Percentiles rank a stretch among this genome's conserved stretches.
These are phyloP conservation scores for Phytophthora litchii DNA, from an alignment of 352 stramenopile species.

Conservation along the genomic window DNA sequence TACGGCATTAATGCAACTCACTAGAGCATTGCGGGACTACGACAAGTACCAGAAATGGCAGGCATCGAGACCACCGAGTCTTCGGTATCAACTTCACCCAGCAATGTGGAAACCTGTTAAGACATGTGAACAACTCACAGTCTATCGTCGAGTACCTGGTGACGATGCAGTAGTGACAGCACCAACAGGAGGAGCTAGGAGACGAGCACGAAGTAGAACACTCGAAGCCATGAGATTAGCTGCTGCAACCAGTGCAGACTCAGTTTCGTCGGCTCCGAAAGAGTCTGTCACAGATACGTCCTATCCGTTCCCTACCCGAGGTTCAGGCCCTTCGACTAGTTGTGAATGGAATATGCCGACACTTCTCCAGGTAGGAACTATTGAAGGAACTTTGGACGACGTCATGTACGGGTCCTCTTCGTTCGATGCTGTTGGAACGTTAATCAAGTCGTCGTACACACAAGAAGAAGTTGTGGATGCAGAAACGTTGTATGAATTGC, in stretches of 20 bases:
- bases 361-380: slow-evolving; percentile 45
- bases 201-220: slow-evolving; percentile 36
- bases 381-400: slow-evolving; percentile 53
- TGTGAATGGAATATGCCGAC: slow-evolving; percentile 41
- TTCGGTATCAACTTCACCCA: slow-evolving; percentile 44
- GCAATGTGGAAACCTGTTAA: slow-evolving; percentile 52
- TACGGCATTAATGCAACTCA: slow-evolving; percentile 36
- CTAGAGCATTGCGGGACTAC: slow-evolving; percentile 43
- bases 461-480: slow-evolving; percentile 44
- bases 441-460: slow-evolving; percentile 39
- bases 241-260: slow-evolving; percentile 12
- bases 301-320: slow-evolving; percentile 22
- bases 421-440: slow-evolving; percentile 28
- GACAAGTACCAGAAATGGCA: slow-evolving; percentile 43
- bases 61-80: slow-evolving; percentile 37
- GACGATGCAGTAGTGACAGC: slow-evolving; percentile 27
- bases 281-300: slow-evolving; percentile 19
- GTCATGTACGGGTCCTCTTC: slow-evolving; percentile 51
- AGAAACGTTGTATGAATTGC: slow-evolving; percentile 43
- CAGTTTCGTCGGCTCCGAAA: slow-evolving; percentile 28
- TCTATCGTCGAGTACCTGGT: slow-evolving; percentile 37
- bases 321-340: slow-evolving; percentile 8
- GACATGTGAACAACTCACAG: slow-evolving; percentile 44
- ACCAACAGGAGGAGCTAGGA: slow-evolving; percentile 18
- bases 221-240: slow-evolving; percentile 30